A percentile compares a stretch with the other conserved stretches of the same genome.
These are phyloP conservation scores for Tolypocladium nubicola DNA, from an alignment of 2,329 filamentous ascomycete species.

Conservation along the genomic window DNA sequence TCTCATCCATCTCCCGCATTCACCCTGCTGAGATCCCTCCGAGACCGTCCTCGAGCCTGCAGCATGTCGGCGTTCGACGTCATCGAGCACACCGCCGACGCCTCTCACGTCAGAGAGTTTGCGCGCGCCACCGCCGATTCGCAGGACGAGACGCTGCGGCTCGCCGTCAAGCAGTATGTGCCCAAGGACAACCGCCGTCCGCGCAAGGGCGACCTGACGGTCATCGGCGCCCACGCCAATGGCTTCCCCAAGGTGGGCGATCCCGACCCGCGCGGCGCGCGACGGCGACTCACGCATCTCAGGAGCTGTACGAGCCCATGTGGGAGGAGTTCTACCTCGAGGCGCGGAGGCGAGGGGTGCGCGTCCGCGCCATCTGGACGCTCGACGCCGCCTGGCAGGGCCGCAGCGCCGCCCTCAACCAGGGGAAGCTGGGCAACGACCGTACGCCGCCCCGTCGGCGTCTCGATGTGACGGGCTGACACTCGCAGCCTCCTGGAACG, in stretches of 20 bases:
- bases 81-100: constrained; percentile 62
- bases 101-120: constrained; percentile 76
- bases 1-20: neutral
- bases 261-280: neutral
- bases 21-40: neutral
- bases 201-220: constrained; percentile 66
- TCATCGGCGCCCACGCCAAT: constrained; percentile 83
- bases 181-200: constrained; percentile 60
- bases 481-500: constrained; percentile 64
- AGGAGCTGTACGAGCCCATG: constrained; percentile 87
- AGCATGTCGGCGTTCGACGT: constrained; percentile 41
- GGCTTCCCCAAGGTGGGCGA: constrained; percentile 70
- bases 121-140: constrained; percentile 58
- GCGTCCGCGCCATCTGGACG: constrained; percentile 79
- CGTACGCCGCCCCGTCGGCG: constrained; percentile 38
- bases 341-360: constrained; percentile 48
- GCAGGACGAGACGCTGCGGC: constrained; percentile 63
- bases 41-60: neutral
- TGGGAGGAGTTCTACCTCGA: constrained; percentile 70
- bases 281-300: neutral
- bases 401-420: constrained; percentile 67
- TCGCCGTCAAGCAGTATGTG: constrained; percentile 82
- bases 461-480: neutral
- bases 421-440: constrained; percentile 68
- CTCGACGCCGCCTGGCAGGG: constrained; percentile 84